Conservation (phyloP, 208 protist species). For the Crithidia sp. region DNA sequence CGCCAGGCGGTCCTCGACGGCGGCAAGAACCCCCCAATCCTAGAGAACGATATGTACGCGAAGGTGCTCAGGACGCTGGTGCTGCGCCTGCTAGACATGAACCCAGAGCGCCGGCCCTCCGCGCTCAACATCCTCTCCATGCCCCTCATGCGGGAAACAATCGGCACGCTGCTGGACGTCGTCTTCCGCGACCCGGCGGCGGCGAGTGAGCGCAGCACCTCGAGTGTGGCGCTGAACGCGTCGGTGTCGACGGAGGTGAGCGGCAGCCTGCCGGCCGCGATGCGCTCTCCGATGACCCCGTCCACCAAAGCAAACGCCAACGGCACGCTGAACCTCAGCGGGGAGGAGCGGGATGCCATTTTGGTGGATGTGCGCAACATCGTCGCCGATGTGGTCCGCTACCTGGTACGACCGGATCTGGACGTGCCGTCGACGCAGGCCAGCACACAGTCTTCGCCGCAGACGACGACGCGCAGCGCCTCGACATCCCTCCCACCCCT, state of each 20-base stretch:
- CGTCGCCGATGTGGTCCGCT: constrained; percentile 18
- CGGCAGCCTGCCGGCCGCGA: not conserved
- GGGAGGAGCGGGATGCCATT: constrained; percentile 14
- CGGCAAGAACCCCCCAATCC: constrained; percentile 35
- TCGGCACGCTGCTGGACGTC: constrained; percentile 57
- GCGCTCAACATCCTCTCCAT: constrained; percentile 51
- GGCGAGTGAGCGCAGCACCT: constrained; percentile 45
- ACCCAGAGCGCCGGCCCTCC: constrained; percentile 47
- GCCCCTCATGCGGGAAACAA: constrained; percentile 54
- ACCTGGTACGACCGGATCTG: not conserved
- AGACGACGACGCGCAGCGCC: not conserved
- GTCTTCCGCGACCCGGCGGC: constrained; percentile 60
- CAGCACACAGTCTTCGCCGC: not conserved
- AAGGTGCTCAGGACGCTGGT: constrained; percentile 52
- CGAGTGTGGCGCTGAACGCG: constrained; percentile 46
- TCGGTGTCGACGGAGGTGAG: constrained; percentile 44
- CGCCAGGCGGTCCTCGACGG: constrained; percentile 51
- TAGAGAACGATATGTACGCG: constrained; percentile 22
- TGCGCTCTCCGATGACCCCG: constrained; percentile 7
- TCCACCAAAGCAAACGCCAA: not conserved
- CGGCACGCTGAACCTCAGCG: constrained; percentile 7
- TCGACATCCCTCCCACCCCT: constrained; percentile 3
- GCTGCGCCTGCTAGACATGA: constrained; percentile 37
- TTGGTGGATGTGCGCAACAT: constrained; percentile 16
- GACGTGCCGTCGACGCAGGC: not conserved